Base-by-base conservation (phyloP, 2,329 filamentous ascomycete genomes). In the Microdochium paspali region DNA sequence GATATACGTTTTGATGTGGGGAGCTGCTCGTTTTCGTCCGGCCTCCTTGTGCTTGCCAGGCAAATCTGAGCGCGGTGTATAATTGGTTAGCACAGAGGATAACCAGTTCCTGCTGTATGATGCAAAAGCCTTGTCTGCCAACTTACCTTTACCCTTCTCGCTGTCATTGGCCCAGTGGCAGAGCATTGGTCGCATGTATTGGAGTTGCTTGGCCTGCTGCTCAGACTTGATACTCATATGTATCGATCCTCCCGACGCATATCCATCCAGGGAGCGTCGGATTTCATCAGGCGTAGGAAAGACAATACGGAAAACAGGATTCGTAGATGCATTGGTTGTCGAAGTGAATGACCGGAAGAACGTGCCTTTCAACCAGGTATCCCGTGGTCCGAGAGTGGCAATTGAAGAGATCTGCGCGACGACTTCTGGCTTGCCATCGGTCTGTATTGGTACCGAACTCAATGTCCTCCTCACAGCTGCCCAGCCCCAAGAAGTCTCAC, bases 1-100 rank as follows among this genome's bases (percentile, higher is more conserved):
- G 42, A 90, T 81, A 58, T 93, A 95, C 0, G 89, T 95, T 63
- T 95, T 95, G 61, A 95, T 86, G 56, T 95, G 90, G 0, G 90
- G 90, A 1, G 88, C 87, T 18, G 88, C 89, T 25, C 80, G 73
- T 44, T 78, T 71, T 47, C 86, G 72, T 1, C 83, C 81, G 9
- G 79, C 77, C 50, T 84, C 72, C 5, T 25, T 12, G 42, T 13
- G 6, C 3, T 24, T 15, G 21, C 58, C 59, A 1, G 61, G 45
- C 2, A 39, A 24, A 18, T 6, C 31, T 35, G 35, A 21, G 10
- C 4, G 12, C 15, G 12, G 35, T 18, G 18, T 21, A 10, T 6
- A 5, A 21, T 4, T 21, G 35, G 15, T 18, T 10, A 45, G 15
- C n/a, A n/a, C n/a, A n/a, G n/a, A n/a, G n/a, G n/a, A n/a, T n/a